phyloP scores from a whole-genome alignment of 176 grass and related monocot genomes.

The Pharus latifolius region DNA sequence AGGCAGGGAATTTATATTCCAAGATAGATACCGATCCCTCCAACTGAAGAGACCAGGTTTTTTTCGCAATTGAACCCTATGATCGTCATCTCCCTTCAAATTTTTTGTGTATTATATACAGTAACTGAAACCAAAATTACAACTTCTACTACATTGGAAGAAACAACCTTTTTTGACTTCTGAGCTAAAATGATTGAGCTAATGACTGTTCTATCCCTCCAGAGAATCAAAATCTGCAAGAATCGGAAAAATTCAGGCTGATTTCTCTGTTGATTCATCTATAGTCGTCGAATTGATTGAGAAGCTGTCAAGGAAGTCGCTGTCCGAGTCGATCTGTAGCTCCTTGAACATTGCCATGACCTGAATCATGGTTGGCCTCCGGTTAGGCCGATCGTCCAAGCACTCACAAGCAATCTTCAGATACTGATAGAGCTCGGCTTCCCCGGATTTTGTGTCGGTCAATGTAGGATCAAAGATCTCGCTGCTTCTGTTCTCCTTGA shows the following conservation, averaged over 20 bases:
- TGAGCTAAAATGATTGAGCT: constrained; percentile 28
- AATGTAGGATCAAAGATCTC: constrained; percentile 75
- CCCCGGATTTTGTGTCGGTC: constrained; percentile 32
- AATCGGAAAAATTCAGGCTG: constrained; percentile 13
- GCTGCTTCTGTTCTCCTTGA: constrained; percentile 56
- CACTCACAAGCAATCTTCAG: constrained; percentile 88
- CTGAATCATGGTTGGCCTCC: constrained; percentile 93
- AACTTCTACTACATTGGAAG: constrained; percentile 11
- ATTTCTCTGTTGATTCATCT: constrained; percentile 65
- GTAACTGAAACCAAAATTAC: constrained; percentile 22
- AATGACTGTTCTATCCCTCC: constrained; percentile 21
- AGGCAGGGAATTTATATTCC: constrained; percentile 8
- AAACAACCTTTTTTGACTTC: not conserved
- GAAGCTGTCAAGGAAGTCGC: constrained; percentile 63
- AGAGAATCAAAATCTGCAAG: constrained; percentile 37
- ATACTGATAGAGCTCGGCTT: constrained; percentile 57
- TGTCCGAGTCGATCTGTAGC: constrained; percentile 66
- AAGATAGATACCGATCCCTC: not conserved
- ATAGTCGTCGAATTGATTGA: constrained; percentile 45
- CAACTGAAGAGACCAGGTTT: not conserved
- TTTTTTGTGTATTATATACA: constrained; percentile 32
- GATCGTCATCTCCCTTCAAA: not conserved
- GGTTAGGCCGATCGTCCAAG: constrained; percentile 61
- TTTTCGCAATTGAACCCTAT: not conserved
- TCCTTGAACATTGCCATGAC: constrained; percentile 99